Evolutionary conservation across 2,329 filamentous ascomycete genomes (phyloP), one percentile per base, ranked within the genome.

Genomic region (Zymoseptoria brevis): DNA sequence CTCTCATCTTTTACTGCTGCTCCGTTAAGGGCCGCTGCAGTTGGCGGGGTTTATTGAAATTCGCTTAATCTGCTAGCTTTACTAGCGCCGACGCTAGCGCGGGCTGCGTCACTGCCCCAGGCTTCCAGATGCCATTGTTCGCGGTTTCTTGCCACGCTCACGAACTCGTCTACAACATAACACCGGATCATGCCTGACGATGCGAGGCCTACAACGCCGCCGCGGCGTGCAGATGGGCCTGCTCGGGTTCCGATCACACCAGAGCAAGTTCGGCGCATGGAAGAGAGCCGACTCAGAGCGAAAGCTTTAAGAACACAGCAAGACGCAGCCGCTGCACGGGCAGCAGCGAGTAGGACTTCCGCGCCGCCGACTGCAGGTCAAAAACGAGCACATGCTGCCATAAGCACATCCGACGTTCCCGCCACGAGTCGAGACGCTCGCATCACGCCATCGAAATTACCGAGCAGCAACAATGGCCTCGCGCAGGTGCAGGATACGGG

Each of bases 271-370:
- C 79, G 82, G 54, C 78, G 78, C 64, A 83, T 84, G 72, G 93
- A 96, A 83, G 86, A 93, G 73, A 92, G 87, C 67, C 85, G 93
- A 19, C 82, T 96, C 29, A 89, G 86, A 75, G 90, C 94, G 57
- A 97, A 96, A 80, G 92, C 91, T 2, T 79, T 92, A 19, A 87
- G 89, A 59, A 84, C 89, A 66, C 86, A 87, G 69, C 82, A 83
- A 60, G 85, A 91, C 68, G 85, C 87, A 35, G 84, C 87, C 60
- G 41, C 59, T 69, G 45, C 60, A 70, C 62, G 41, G 64, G 59
- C 54, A 71, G 60, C 60, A 66, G 35, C 55, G 19, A 55, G 41
- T 13, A 26, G 61, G 24, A 53, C 60, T 16, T 57, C 58, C 2
- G 61, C 57, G 53, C 62, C 73, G 51, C 72, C 77, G 8, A 67